Evolutionary conservation across 169 alveolate genomes (phyloP), one percentile per base, ranked within the genome.

Genomic region (Plasmodium sp.): DNA sequence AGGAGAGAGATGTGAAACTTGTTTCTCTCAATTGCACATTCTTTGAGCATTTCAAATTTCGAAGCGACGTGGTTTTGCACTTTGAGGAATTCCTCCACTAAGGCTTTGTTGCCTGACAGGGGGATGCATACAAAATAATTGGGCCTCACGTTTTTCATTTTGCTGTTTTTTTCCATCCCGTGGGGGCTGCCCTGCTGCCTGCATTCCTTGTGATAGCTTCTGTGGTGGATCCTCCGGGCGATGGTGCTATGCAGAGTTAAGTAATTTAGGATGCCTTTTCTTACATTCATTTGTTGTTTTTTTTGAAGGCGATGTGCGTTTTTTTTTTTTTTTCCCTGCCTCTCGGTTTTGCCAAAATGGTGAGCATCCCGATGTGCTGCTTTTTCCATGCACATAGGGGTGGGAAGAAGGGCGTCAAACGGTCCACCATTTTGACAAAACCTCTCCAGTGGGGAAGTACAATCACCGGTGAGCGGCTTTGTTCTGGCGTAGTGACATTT

Each of bases 81-180:
- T 22, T 88, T 71, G 18, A 88, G 7, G 34, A 88, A 88, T 88
- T 88, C 94, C 5, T 88, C 75, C 33, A 58, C 10, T 58, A 88
- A 12, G 9, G 34, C 43, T 27, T 80, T 22, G 48, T 88, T 71
- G 7, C 36, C 48, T 27, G 48, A 79, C 48, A 88, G 9, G 1
- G 94, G 94, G 22, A 88, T 88, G 56, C 94, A 88, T 9, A 88
- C 45, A 73, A 88, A 88, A 88, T 80, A 88, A 12, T 88, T 88
- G 9, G 94, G 85, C 31, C 41, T 88, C 7, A 73, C 27, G 56
- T 31, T n/a, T 6, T 81, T 77, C 94, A 80, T 88, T 39, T 54
- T 88, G n/a, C 39, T 85, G 34, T 85, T 18, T 7, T 67, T 41
- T 34, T 62, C 56, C 27, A 33, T 16, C 22, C 16, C 10, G 39